Evolutionary conservation across 176 grass and related monocot species (phyloP).

Genomic region (Tillandsia leiboldiana): DNA sequence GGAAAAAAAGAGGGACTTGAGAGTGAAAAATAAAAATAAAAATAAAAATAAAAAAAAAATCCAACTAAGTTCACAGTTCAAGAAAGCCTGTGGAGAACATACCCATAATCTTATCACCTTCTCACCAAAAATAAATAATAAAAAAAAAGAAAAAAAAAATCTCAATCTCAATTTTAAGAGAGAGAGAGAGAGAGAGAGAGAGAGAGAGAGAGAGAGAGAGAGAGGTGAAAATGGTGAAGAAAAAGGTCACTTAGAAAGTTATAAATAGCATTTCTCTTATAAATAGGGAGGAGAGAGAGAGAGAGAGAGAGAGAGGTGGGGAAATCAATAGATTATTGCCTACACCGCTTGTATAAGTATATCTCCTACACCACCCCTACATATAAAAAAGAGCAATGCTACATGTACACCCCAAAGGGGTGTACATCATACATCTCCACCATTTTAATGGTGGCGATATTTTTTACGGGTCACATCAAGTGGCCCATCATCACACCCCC

Average conservation of each 20-base stretch:
- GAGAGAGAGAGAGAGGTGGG: neutral
- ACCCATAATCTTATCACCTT: constrained; percentile 21
- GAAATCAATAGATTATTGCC: neutral
- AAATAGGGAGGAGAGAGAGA: constrained; percentile 15
- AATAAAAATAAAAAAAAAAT: neutral
- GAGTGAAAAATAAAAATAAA: neutral
- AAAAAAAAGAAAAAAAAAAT: neutral
- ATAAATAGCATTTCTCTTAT: neutral
- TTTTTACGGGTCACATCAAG: too few relatives aligned
- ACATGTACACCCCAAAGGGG: too few relatives aligned
- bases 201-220: neutral
- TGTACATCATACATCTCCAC: too few relatives aligned
- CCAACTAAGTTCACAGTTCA: constrained; percentile 59
- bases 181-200: neutral
- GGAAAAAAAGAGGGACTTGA: neutral
- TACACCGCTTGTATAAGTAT: too few relatives aligned
- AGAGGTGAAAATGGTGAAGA: neutral
- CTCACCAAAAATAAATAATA: neutral
- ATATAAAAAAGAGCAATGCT: too few relatives aligned
- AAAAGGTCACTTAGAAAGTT: neutral
- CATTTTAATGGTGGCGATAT: too few relatives aligned
- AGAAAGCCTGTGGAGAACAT: constrained; percentile 95
- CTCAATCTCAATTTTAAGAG: neutral
- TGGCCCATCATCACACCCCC: too few relatives aligned
- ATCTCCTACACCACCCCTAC: too few relatives aligned